Base-by-base conservation (phyloP, 176 grass and related monocot genomes). In the Pharus latifolius region DNA sequence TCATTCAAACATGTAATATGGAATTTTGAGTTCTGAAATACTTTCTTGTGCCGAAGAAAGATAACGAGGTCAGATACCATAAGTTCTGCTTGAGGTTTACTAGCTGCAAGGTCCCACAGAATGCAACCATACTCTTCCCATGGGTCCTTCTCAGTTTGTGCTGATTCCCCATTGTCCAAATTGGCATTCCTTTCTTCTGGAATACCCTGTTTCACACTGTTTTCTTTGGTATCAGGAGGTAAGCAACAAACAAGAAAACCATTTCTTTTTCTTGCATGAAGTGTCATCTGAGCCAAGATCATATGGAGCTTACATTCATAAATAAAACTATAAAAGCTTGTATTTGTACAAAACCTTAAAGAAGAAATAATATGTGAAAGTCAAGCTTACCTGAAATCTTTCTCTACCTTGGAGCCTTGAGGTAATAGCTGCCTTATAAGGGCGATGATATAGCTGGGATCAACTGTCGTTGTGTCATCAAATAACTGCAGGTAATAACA, bases 361-460 rank as follows among this genome's bases (percentile, higher is more conserved):
- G 6, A 7, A 49, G 13, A 31, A 20, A 54, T 57, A 43, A 35
- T 30, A 7, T 38, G 10, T 29, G 7, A 24, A 44, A 71, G 46
- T 55, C 51, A 33, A 5, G 52, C 61, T 64, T 30, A 60, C 71
- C 67, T 89, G 34, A 79, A 85, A 65, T 75, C 69, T 65, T 85
- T 90, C 43, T 74, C 80, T 65, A 47, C 69, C 55, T 79, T 78
- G 27, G 70, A 81, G 38, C 81, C 80, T 48, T 69, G 35, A 70
- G 95, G 89, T 27, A 98, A 31, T 47, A 98, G 84, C 63, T 81
- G 78, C 63, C 95, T 65, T 67, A 98, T 86, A 72, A 93, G 87
- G 44, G 86, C 91, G 64, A 98, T 98, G 10, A 73, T 89, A 78
- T 91, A 93, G 78, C 90, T 91, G 42, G 90, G 95, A 81, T 98